These are phyloP conservation scores for Huiozyma sinensis DNA, from an alignment of 805 yeast species.

Conservation along the genomic window DNA sequence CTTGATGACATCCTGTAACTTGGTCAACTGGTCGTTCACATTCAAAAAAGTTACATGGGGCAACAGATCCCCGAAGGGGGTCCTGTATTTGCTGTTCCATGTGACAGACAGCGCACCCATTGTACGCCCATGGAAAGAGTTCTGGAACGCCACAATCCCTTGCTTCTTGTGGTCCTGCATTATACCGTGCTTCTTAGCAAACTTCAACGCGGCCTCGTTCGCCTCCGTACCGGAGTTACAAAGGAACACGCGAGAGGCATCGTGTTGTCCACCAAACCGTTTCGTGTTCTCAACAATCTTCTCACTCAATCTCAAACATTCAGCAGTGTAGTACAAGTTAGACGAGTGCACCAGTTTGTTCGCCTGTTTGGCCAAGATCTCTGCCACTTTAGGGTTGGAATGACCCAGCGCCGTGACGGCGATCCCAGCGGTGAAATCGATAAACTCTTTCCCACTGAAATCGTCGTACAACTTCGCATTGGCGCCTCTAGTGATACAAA, in stretches of 20 bases:
- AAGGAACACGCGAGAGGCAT: constrained; percentile 66
- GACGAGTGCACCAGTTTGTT: constrained; percentile 69
- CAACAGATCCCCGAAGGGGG: constrained; percentile 83
- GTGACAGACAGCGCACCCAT: constrained; percentile 91
- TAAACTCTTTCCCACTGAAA: constrained; percentile 59
- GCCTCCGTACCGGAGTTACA: constrained; percentile 73
- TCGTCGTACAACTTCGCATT: constrained; percentile 74
- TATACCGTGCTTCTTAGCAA: constrained; percentile 74
- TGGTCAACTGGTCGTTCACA: constrained; percentile 27
- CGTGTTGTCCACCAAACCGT: constrained; percentile 65
- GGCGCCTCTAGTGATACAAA: constrained; percentile 69
- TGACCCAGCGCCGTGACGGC: constrained; percentile 97
- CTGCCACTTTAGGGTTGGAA: constrained; percentile 60
- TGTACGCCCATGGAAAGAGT: constrained; percentile 91
- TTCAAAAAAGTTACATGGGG: constrained; percentile 58
- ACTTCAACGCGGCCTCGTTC: constrained; percentile 68
- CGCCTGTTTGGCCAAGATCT: constrained; percentile 65
- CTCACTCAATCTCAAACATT: constrained; percentile 71
- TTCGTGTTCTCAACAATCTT: constrained; percentile 60
- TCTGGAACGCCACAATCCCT: constrained; percentile 78
- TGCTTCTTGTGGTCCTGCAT: constrained; percentile 41
- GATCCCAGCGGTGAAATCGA: constrained; percentile 92
- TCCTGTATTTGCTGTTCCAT: constrained; percentile 85
- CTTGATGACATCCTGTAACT: constrained; percentile 14
- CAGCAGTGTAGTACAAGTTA: constrained; percentile 73